phyloP scores from a whole-genome alignment of 2,329 filamentous ascomycete species.

The Fusarium sublunatum region DNA sequence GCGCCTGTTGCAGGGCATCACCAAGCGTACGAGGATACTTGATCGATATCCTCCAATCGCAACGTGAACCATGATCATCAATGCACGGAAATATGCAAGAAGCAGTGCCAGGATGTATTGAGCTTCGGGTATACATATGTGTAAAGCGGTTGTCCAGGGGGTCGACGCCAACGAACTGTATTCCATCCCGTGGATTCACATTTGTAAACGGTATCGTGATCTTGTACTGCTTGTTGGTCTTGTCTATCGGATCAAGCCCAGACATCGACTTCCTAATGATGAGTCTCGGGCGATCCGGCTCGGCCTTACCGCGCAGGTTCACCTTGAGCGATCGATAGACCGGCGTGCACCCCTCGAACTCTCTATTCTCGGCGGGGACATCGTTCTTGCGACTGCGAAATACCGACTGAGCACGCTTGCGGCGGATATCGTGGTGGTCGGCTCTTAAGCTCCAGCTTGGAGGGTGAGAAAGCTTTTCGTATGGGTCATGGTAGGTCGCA shows the following conservation, averaged over 20 bases:
- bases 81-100: constrained; percentile 94
- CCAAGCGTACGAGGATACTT: constrained; percentile 88
- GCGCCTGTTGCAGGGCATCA: constrained; percentile 71
- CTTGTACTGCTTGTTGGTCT: constrained; percentile 59
- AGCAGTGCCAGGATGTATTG: constrained; percentile 79
- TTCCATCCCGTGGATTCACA: constrained; percentile 80
- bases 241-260: constrained; percentile 49
- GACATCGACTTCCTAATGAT: constrained; percentile 59
- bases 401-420: constrained; percentile 71
- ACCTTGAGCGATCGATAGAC: constrained; percentile 64
- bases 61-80: constrained; percentile 83
- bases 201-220: constrained; percentile 80
- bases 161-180: constrained; percentile 91
- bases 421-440: constrained; percentile 79
- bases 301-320: constrained; percentile 55
- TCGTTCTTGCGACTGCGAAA: constrained; percentile 64
- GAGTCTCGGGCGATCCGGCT: constrained; percentile 55
- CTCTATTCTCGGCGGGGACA: constrained; percentile 66
- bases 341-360: constrained; percentile 66
- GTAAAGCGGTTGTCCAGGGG: constrained; percentile 85
- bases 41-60: constrained; percentile 88
- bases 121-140: constrained; percentile 90
- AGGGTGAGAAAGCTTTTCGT: constrained; percentile 72
- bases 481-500: constrained; percentile 70
- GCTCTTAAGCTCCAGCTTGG: constrained; percentile 71